Percentiles rank a stretch among this genome's conserved stretches.
Conservation (phyloP, 1,139 yeast species). For the Candida smagusa region DNA sequence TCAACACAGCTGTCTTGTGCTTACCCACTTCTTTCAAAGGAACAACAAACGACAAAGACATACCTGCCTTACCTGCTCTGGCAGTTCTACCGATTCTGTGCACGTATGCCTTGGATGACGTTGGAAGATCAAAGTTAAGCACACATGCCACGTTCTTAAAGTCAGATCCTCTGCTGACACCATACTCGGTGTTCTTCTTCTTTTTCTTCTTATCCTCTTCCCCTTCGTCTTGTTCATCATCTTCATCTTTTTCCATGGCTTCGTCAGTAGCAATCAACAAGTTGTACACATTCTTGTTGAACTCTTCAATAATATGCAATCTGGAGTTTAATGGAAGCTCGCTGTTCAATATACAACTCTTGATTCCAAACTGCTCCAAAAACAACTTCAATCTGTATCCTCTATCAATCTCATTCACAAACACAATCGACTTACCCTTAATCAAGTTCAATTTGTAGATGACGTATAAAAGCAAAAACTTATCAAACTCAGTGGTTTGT, state of each 20-base stretch:
- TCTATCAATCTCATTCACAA: slow-evolving; percentile 93
- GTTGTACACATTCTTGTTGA: slow-evolving; percentile 84
- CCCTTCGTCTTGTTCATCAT: slow-evolving; percentile 49
- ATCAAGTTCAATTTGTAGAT: slow-evolving; percentile 85
- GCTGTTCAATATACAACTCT: slow-evolving; percentile 82
- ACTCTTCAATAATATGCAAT: slow-evolving; percentile 91
- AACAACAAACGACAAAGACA: slow-evolving; percentile 90
- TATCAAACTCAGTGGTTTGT: slow-evolving; percentile 84
- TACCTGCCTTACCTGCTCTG: slow-evolving; percentile 94
- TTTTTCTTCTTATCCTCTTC: slow-evolving; percentile 17
- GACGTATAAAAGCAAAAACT: slow-evolving; percentile 85
- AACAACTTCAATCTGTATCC: slow-evolving; percentile 90
- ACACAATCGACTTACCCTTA: slow-evolving; percentile 86
- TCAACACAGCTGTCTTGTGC: slow-evolving; percentile 75
- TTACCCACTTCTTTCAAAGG: slow-evolving; percentile 83
- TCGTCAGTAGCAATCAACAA: slow-evolving; percentile 95
- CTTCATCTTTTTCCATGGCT: slow-evolving; percentile 51
- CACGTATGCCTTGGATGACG: slow-evolving; percentile 83
- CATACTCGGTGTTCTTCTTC: slow-evolving; percentile 63
- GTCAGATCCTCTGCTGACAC: slow-evolving; percentile 96
- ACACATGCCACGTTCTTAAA: slow-evolving; percentile 96
- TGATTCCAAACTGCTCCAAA: slow-evolving; percentile 91
- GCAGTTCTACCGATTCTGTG: slow-evolving; percentile 98
- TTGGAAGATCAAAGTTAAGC: slow-evolving; percentile 89
- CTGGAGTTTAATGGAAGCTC: slow-evolving; percentile 93